These are phyloP conservation scores for Sphenostylis stenocarpa DNA, from an alignment of 306 rosid species.

Conservation along the genomic window DNA sequence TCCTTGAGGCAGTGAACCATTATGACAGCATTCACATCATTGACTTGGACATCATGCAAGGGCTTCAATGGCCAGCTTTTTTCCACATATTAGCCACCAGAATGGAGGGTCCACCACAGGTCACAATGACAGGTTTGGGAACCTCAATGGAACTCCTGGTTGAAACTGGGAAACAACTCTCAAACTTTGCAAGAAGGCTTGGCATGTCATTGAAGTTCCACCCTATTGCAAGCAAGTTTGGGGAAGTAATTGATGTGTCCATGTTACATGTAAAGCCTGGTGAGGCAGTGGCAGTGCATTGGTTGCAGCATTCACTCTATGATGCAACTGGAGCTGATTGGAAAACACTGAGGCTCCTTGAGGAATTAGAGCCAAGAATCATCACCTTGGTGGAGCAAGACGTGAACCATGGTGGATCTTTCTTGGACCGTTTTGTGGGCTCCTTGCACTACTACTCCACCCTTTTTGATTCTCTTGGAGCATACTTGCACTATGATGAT, in stretches of 20 bases:
- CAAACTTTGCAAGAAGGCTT: slow-evolving; percentile 61
- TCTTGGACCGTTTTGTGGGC: slow-evolving; percentile 83
- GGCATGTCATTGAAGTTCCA: slow-evolving; percentile 68
- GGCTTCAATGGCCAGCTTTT: slow-evolving; percentile 90
- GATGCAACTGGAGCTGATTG: slow-evolving; percentile 75
- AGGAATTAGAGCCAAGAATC: slow-evolving; percentile 61
- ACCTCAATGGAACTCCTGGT: slow-evolving; percentile 59
- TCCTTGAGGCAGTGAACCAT: slow-evolving; percentile 67
- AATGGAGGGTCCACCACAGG: slow-evolving; percentile 61
- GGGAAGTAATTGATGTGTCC: slow-evolving; percentile 51
- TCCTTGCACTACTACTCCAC: slow-evolving; percentile 85
- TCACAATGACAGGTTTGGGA: slow-evolving; percentile 72
- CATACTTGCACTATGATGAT: slow-evolving; percentile 53
- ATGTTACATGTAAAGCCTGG: slow-evolving; percentile 44
- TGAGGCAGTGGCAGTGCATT: slow-evolving; percentile 74
- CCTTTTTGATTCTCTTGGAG: slow-evolving; percentile 80
- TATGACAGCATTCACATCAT: slow-evolving; percentile 58
- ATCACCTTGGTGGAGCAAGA: slow-evolving; percentile 88
- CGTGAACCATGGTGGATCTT: slow-evolving; percentile 60
- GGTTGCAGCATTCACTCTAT: slow-evolving; percentile 77
- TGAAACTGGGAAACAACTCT: slow-evolving; percentile 70
- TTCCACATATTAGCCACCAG: slow-evolving; percentile 74
- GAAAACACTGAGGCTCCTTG: slow-evolving; percentile 61
- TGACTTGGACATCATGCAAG: slow-evolving; percentile 92
- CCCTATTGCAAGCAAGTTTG: slow-evolving; percentile 54